These are phyloP conservation scores for Saccharomycopsis sp. DNA, from an alignment of 805 yeast species.

Conservation along the genomic window DNA sequence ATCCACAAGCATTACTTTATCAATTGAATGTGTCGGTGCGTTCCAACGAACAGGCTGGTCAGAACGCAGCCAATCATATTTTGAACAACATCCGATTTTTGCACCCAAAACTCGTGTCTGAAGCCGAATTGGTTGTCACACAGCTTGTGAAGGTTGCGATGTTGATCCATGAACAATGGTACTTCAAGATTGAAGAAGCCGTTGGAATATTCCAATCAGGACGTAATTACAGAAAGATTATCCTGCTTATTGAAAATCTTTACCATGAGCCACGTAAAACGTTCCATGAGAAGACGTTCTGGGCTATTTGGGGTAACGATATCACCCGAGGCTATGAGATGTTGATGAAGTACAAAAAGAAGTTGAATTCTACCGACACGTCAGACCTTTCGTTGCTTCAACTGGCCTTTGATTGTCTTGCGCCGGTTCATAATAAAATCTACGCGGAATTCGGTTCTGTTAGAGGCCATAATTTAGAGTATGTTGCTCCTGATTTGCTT, in stretches of 20 bases:
- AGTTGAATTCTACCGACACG: slow-evolving; percentile 63
- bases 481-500: slow-evolving; percentile 85
- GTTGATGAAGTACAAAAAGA: slow-evolving; percentile 79
- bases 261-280: slow-evolving; percentile 86
- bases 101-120: slow-evolving; percentile 77
- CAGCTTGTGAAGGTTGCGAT: slow-evolving; percentile 94
- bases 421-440: slow-evolving; percentile 74
- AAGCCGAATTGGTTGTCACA: slow-evolving; percentile 88
- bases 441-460: slow-evolving; percentile 54
- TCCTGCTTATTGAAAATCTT: slow-evolving; percentile 80
- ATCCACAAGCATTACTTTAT: slow-evolving; percentile 94
- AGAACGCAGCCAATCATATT: slow-evolving; percentile 84
- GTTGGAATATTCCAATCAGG: slow-evolving; percentile 90
- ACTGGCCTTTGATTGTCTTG: slow-evolving; percentile 17
- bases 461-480: slow-evolving; percentile 44
- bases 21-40: slow-evolving; percentile 95
- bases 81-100: slow-evolving; percentile 90
- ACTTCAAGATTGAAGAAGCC: slow-evolving; percentile 95
- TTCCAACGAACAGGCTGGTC: slow-evolving; percentile 84
- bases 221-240: slow-evolving; percentile 91
- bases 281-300: slow-evolving; percentile 84
- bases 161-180: slow-evolving; percentile 97
- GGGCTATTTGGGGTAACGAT: slow-evolving; percentile 90
- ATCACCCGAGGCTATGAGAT: slow-evolving; percentile 89
- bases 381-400: slow-evolving; percentile 16